These are phyloP conservation scores for Coccomyxa sp. DNA, from an alignment of 139 green algal genomes.

Conservation along the genomic window DNA sequence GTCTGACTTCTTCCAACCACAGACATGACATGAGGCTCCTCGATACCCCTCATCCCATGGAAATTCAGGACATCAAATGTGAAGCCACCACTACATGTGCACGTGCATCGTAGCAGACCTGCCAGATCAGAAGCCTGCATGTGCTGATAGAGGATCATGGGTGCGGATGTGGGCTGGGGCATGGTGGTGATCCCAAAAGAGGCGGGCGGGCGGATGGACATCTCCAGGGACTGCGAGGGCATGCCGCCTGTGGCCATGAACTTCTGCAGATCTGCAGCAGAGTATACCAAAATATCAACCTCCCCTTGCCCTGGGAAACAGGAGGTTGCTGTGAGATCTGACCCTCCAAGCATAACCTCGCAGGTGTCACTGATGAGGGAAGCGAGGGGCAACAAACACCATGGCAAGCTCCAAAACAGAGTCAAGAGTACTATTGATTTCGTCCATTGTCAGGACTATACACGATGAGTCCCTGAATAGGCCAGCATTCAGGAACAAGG, in stretches of 20 bases:
- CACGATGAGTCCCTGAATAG: not conserved
- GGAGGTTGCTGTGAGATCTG: no score
- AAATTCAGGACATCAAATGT: no score
- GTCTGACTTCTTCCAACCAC: no score
- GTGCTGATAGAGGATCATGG: not conserved
- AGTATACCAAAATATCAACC: no score
- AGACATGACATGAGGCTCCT: no score
- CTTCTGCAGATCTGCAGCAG: not conserved
- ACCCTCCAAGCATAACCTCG: no score
- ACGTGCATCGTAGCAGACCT: no score
- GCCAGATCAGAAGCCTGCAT: not conserved
- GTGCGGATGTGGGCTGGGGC: not conserved
- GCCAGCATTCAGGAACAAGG: not conserved
- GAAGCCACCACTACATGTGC: no score
- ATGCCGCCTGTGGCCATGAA: not conserved
- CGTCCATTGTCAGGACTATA: not conserved
- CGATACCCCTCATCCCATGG: no score
- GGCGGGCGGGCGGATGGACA: not conserved
- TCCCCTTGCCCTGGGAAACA: no score
- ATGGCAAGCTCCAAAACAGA: not conserved
- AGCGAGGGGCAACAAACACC: not conserved
- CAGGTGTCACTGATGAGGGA: no score
- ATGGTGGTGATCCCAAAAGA: not conserved
- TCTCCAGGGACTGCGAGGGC: not conserved
- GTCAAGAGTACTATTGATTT: not conserved